These are phyloP conservation scores for Meyerozyma athensensis DNA, from an alignment of 1,139 yeast species.

Conservation along the genomic window DNA sequence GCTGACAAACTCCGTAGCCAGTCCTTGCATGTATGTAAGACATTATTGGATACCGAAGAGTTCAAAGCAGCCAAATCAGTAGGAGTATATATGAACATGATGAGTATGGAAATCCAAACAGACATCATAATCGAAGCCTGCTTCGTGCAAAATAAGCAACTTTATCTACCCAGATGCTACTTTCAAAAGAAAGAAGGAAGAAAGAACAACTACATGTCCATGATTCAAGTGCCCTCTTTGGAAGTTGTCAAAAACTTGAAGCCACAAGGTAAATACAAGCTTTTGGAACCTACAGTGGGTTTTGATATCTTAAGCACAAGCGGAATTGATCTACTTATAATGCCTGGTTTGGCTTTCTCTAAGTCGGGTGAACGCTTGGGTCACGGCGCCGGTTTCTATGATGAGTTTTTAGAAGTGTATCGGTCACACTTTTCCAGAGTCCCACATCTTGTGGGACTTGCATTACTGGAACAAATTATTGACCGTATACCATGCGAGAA, in stretches of 20 bases:
- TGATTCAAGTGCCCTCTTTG: constrained; percentile 45
- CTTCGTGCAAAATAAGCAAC: constrained; percentile 38
- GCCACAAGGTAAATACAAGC: constrained; percentile 66
- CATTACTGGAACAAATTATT: constrained; percentile 66
- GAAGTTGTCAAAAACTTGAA: constrained; percentile 41
- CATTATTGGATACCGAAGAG: not conserved
- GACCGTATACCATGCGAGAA: constrained; percentile 55
- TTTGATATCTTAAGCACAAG: constrained; percentile 31
- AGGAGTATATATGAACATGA: constrained; percentile 68
- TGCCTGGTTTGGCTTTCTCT: constrained; percentile 87
- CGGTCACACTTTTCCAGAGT: constrained; percentile 20
- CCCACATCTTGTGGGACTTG: constrained; percentile 61
- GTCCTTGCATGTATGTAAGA: not conserved
- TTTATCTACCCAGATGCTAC: constrained; percentile 51
- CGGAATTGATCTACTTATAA: constrained; percentile 61
- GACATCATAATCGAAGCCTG: constrained; percentile 43
- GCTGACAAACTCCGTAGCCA: not conserved
- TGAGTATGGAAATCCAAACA: constrained; percentile 57
- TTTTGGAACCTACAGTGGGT: constrained; percentile 61
- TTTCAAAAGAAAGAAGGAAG: constrained; percentile 14
- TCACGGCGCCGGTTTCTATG: constrained; percentile 93
- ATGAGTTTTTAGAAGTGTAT: constrained; percentile 62
- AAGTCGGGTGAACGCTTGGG: constrained; percentile 59
- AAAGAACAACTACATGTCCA: constrained; percentile 49
- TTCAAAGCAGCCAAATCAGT: constrained; percentile 35